Conservation (phyloP, 2,329 filamentous ascomycete species). For the Xylariaceae sp. region DNA sequence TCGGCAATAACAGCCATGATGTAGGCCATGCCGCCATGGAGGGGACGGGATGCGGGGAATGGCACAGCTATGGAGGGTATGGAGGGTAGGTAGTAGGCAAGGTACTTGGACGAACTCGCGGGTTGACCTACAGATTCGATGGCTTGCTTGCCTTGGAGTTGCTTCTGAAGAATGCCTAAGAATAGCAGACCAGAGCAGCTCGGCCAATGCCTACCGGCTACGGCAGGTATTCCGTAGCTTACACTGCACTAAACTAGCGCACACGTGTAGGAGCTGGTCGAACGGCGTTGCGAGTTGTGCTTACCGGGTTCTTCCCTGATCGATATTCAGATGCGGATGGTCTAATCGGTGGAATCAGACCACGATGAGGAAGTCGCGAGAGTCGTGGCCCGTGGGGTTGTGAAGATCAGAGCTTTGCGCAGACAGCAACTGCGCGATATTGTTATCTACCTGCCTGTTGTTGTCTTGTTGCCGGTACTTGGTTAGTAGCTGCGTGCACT, state of each 20-base stretch:
- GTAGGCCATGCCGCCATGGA: neutral
- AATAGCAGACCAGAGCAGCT: neutral
- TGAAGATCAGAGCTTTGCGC: neutral
- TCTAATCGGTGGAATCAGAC: neutral
- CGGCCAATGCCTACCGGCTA: too few species aligned
- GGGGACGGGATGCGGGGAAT: neutral
- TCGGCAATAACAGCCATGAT: neutral
- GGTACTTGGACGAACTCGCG: neutral
- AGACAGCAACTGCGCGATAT: neutral
- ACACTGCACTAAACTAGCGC: neutral
- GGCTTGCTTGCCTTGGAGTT: neutral
- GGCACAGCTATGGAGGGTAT: too few species aligned
- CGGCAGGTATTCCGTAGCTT: neutral
- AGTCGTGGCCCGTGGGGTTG: neutral
- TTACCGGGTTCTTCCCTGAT: constrained; percentile 10
- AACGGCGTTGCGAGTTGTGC: neutral
- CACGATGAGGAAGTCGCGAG: neutral
- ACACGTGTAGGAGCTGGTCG: neutral
- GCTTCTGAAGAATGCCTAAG: neutral
- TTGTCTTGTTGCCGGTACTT: too few species aligned
- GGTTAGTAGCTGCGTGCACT: too few species aligned
- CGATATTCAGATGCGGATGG: neutral
- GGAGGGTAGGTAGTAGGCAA: too few species aligned
- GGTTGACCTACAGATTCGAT: neutral
- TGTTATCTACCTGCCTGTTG: neutral